Conservation (phyloP, 352 stramenopile species). For the Pythium grandisporangium region DNA sequence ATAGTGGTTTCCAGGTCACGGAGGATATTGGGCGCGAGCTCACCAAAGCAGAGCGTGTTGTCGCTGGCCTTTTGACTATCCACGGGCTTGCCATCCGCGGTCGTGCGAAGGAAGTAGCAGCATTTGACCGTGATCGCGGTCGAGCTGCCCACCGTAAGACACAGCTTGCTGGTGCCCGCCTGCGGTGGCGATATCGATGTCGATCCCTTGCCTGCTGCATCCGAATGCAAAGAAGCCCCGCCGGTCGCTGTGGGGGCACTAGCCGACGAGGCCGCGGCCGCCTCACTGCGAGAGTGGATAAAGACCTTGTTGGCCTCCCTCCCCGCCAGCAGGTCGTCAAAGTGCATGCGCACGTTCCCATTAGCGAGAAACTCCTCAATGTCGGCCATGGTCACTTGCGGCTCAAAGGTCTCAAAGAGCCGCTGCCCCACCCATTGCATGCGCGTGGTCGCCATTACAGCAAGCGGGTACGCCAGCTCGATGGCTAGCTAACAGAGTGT, state of each 20-base stretch:
- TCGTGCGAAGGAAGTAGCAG: slow-evolving; percentile 77
- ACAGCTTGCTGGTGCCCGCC: slow-evolving; percentile 36
- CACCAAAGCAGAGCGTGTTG: slow-evolving; percentile 74
- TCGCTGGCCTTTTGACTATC: slow-evolving; percentile 71
- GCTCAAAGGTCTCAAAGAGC: slow-evolving; percentile 75
- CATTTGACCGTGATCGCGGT: slow-evolving; percentile 71
- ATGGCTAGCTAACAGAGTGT: too few species aligned
- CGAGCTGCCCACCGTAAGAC: slow-evolving; percentile 56
- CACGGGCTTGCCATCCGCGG: slow-evolving; percentile 58
- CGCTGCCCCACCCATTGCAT: slow-evolving; percentile 80
- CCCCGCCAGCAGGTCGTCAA: slow-evolving; percentile 64
- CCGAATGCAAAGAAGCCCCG: too few species aligned
- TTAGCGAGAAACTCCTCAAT: slow-evolving; percentile 56
- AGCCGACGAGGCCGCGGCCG: slow-evolving; percentile 1
- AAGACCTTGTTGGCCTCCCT: slow-evolving; percentile 70
- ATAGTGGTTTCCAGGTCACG: slow-evolving; percentile 75
- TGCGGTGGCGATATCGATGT: slow-evolving; percentile 20
- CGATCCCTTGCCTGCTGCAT: neutral
- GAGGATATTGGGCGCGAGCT: slow-evolving; percentile 77
- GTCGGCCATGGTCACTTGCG: slow-evolving; percentile 34
- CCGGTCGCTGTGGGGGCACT: neutral
- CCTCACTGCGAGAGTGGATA: slow-evolving; percentile 50
- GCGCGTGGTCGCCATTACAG: slow-evolving; percentile 70
- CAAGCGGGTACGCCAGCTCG: too few species aligned
- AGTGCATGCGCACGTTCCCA: slow-evolving; percentile 44